These are phyloP conservation scores for Penicillium aurantiogriseum DNA, from an alignment of 2,329 filamentous ascomycete genomes.

Conservation along the genomic window DNA sequence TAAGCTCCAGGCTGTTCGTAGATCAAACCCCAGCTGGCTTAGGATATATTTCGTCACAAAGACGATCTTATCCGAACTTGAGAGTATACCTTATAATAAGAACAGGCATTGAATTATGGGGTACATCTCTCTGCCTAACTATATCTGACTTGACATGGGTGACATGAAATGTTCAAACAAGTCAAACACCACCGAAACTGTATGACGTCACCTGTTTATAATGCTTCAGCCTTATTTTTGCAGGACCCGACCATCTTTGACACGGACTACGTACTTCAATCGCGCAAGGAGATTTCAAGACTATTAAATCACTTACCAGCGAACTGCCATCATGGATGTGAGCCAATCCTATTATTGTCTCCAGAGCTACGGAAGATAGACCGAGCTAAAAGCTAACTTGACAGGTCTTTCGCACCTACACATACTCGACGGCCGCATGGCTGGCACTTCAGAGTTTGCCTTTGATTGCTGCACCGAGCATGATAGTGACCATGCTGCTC, in stretches of 20 bases:
- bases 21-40: too few species aligned
- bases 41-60: too few species aligned
- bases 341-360: neutral
- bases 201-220: conserved; percentile 11
- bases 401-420: conserved; percentile 48
- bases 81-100: too few species aligned
- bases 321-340: conserved; percentile 12
- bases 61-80: too few species aligned
- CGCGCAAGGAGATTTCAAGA: neutral
- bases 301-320: neutral
- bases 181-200: conserved; percentile 1
- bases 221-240: conserved; percentile 1
- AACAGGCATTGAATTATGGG: neutral
- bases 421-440: conserved; percentile 47
- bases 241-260: neutral
- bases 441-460: conserved; percentile 49
- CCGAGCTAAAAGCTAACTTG: conserved; percentile 5
- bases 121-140: neutral
- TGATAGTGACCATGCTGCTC: conserved; percentile 60
- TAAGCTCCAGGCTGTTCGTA: too few species aligned
- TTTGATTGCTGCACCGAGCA: conserved; percentile 58
- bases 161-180: neutral
- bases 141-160: too few species aligned
- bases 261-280: neutral
- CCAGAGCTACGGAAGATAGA: conserved; percentile 4